Base-by-base conservation (phyloP, 495 filamentous ascomycete species). In the Diplogelasinospora grovesii region DNA sequence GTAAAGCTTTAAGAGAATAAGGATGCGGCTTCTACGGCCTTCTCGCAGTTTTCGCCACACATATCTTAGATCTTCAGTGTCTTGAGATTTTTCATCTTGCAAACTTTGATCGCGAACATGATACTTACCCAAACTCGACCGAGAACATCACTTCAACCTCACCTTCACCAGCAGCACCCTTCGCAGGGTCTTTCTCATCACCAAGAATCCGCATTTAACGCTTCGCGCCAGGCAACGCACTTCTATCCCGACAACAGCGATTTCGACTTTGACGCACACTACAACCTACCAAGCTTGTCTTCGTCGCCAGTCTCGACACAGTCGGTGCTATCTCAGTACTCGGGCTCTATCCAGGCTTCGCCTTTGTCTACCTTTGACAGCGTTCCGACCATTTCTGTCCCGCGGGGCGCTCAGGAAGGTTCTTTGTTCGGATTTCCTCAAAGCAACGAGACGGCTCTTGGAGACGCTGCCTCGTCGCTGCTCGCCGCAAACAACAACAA, bases 341-440 rank as follows among this genome's bases (percentile, higher is more conserved):
- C 58, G 37, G 45, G 43, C 20, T n/a, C n/a, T n/a, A 9, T 47
- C 22, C 44, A 32, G 11, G 31, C 48, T 5, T 50, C 54, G 44
- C 54, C 59, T 56, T 61, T 66, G 45, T 58, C 67, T n/a, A 57
- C 64, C 23, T 51, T 69, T 36, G 63, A 69, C 39, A 64, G 54
- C 48, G 48, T 62, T 19, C 53, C 60, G 11, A 55, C 56, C 34
- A 51, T 57, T 37, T 52, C 57, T 21, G 44, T 40, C 7, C 48
- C 60, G 38, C 52, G 57, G 35, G 52, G 48, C 18, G 44, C 47
- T 29, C 48, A 58, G 24, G 45, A 45, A 38, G 43, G 33, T 22
- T 51, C 60, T 48, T 57, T 58, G 52, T 60, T 57, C 51, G 45
- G 41, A 6, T 35, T 47, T 25, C 42, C 50, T 46, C 46, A 59